phyloP scores from a whole-genome alignment of 257 asterid species.

The Nicotiana sylvestris region DNA sequence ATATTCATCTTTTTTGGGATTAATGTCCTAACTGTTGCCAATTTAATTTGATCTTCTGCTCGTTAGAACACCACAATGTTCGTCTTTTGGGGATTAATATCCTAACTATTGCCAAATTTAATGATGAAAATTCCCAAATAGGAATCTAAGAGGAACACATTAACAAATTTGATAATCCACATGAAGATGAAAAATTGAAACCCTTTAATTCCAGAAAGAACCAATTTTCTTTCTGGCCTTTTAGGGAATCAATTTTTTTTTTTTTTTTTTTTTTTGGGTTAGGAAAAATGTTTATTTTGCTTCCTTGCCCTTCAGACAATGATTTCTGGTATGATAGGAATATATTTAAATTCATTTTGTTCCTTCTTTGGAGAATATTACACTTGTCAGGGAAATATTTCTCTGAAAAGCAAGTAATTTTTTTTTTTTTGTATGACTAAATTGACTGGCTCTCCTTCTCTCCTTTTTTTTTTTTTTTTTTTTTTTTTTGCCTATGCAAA shows the following conservation, averaged over 20 bases:
- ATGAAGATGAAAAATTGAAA: not conserved
- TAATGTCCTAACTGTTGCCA: not conserved
- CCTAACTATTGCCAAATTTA: not conserved
- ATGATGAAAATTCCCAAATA: not conserved
- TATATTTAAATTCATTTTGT: not conserved
- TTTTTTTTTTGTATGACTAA: not conserved
- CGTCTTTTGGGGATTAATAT: not conserved
- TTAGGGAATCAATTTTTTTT: not conserved
- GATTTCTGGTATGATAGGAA: not conserved
- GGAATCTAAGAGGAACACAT: not conserved
- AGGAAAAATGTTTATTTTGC: not conserved
- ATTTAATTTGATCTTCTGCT: not conserved
- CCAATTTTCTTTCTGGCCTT: constrained; percentile 1
- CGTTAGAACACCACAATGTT: not conserved
- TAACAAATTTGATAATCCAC: not conserved
- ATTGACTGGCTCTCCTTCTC: too few species aligned
- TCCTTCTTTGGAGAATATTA: not conserved
- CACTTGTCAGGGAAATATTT: not conserved
- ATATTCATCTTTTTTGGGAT: not conserved
- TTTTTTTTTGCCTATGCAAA: too few species aligned
- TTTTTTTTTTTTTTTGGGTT: not conserved
- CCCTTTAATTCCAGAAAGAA: constrained; percentile 9
- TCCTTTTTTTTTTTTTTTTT: too few species aligned
- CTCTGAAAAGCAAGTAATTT: not conserved
- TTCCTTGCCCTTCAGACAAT: not conserved